Percentiles rank a stretch among this genome's conserved stretches.
phyloP scores from a whole-genome alignment of 2,329 filamentous ascomycete species.

The Helicocarpus griseus region DNA sequence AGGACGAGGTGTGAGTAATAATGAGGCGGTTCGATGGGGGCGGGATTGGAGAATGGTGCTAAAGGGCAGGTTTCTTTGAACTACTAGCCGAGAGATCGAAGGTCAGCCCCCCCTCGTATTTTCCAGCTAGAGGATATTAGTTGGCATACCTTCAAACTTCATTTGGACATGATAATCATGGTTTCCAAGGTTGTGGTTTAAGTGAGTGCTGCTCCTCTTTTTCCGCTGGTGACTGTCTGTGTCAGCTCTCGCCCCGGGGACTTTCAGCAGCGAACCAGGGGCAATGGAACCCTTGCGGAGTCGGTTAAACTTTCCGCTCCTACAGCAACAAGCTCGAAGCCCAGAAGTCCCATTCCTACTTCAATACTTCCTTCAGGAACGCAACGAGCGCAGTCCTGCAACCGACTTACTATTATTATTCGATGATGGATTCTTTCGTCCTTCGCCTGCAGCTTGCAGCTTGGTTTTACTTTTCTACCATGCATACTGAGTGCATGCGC shows the following conservation, averaged over 20 bases:
- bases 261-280: neutral
- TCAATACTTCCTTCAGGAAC: too few species aligned
- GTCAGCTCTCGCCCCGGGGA: neutral
- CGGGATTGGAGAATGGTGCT: neutral
- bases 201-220: neutral
- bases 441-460: neutral
- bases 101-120: neutral
- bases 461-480: neutral
- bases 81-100: neutral
- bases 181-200: neutral
- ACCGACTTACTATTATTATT: too few species aligned
- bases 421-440: neutral
- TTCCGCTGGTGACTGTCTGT: neutral
- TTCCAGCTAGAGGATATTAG: neutral
- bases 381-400: too few species aligned
- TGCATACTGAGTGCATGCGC: too few species aligned
- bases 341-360: too few species aligned
- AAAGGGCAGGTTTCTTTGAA: too few species aligned
- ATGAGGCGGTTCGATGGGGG: too few species aligned
- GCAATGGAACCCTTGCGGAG: neutral
- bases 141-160: neutral
- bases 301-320: constrained; percentile 1
- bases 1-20: neutral
- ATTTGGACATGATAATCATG: neutral
- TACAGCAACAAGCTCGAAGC: too few species aligned